Base-by-base conservation (phyloP, 1,139 yeast species). In the Lodderomyces theae region DNA sequence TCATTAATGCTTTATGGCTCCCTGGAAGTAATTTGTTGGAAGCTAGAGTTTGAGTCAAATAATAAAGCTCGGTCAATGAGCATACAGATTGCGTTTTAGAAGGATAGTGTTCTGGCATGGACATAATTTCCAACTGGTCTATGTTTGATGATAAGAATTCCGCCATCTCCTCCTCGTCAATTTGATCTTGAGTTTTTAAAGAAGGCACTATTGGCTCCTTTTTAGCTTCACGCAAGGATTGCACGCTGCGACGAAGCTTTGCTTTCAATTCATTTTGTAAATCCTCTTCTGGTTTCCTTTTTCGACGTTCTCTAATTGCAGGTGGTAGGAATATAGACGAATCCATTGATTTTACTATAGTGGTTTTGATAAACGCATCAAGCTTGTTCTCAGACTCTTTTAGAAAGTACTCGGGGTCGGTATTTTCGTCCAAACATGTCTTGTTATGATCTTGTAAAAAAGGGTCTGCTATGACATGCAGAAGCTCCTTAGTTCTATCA, bases 31-130 rank as follows among this genome's bases (percentile, higher is more conserved):
- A 65, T 54, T 86, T 88, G 11, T 86, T 81, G 36, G 90, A 64
- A 0, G 97, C 97, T 35, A 88, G 69, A 0, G 96, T 84, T 57
- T 90, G 96, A 1, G 96, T 86, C 43, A 87, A 77, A 55, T 87
- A 89, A 56, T 85, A 87, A 31, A 92, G 64, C 56, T 90, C 97
- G 0, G 96, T 87, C 46, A 90, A 67, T 2, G 97, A 85, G 9
- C 86, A 66, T 0, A 70, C 77, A 26, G 56, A 54, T 42, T 69
- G 76, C 2, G 71, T 66, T 26, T 59, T 55, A 0, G 70, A 62
- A 2, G 77, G 77, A 46, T 70, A 72, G 42, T 66, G 68, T 39
- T 69, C 75, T 0, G 77, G 77, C 2, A 70, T 57, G 0, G 74
- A 57, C 21, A 72, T 50, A 10, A 72, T 59, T 38, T 70, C 73